These are phyloP conservation scores for Monosporascus sp. DNA, from an alignment of 2,329 filamentous ascomycete genomes.

Conservation along the genomic window DNA sequence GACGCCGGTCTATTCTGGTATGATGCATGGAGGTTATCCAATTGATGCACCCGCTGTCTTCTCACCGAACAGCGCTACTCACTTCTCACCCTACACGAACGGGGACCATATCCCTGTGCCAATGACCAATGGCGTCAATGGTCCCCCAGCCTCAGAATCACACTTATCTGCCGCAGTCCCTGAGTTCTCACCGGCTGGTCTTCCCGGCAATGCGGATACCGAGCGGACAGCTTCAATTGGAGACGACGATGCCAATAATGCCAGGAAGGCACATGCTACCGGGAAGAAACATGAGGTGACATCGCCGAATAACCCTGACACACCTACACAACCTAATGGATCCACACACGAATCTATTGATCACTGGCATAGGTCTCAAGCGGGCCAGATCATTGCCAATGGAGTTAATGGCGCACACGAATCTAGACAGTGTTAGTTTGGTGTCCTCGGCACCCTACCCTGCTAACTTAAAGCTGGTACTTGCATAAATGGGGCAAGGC, in stretches of 20 bases:
- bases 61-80: conserved; percentile 22
- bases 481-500: not conserved
- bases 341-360: not conserved
- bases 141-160: conserved; percentile 25
- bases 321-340: not conserved
- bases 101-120: conserved; percentile 19
- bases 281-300: not conserved
- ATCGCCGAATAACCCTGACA: not conserved
- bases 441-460: no score
- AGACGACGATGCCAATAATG: not conserved
- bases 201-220: not conserved
- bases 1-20: conserved; percentile 14
- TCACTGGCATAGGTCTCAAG: not conserved
- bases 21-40: conserved; percentile 20
- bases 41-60: conserved; percentile 23
- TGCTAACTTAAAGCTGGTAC: not conserved
- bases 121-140: conserved; percentile 22
- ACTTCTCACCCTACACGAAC: conserved; percentile 27
- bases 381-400: not conserved
- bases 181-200: conserved; percentile 48
- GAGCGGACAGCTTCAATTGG: not conserved
- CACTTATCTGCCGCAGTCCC: conserved; percentile 59
- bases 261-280: not conserved
- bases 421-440: not conserved
- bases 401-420: not conserved